These are phyloP conservation scores for Reutealis trisperma DNA, from an alignment of 345 rosid genomes.

Conservation along the genomic window DNA sequence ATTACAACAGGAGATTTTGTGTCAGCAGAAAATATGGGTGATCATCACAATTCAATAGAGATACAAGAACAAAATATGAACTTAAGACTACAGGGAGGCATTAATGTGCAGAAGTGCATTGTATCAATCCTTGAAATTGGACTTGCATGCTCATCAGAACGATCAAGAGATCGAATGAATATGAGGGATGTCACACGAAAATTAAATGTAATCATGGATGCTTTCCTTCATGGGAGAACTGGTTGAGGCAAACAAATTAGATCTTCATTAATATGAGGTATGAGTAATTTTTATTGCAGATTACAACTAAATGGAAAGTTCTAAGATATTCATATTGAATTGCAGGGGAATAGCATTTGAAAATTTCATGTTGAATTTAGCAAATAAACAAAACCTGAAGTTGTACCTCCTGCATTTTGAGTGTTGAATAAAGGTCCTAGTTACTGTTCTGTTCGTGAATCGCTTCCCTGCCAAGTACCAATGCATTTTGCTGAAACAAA, in stretches of 20 bases:
- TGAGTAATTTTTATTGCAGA: no score
- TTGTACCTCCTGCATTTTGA: no score
- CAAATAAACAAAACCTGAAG: no score
- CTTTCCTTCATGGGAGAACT: neutral
- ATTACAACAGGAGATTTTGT: neutral
- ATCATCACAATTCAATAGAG: neutral
- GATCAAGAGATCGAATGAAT: neutral
- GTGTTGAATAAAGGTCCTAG: no score
- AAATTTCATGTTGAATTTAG: no score
- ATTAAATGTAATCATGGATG: neutral
- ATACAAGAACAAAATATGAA: neutral
- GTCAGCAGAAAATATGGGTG: neutral
- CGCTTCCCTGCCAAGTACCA: no score
- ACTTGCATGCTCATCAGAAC: neutral
- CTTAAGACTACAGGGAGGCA: neutral
- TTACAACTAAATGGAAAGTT: no score
- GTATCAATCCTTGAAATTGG: slow-evolving; percentile 1
- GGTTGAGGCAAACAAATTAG: neutral
- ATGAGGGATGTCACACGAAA: slow-evolving; percentile 4
- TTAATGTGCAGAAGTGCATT: neutral
- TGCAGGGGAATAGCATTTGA: no score
- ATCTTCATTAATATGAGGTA: neutral
- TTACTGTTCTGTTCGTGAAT: no score
- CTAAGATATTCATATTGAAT: no score
- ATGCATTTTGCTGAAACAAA: no score